Conservation (phyloP, 176 grass and related monocot species). For the Raddia guianensis region DNA sequence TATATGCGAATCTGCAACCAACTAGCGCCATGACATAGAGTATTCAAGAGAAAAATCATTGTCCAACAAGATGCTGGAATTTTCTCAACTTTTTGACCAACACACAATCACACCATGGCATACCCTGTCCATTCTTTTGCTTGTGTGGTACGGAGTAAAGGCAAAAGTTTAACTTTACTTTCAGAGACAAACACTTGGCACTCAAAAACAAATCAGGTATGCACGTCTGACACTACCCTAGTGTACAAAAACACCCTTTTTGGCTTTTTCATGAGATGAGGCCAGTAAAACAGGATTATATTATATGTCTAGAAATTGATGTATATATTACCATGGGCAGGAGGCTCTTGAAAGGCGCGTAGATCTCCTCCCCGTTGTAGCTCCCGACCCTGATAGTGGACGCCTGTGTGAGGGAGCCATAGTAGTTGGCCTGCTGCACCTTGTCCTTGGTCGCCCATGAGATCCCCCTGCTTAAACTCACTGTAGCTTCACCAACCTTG, state of each 20-base stretch:
- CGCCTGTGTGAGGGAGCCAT: conserved; percentile 88
- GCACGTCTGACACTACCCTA: background rate
- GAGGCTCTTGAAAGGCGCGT: conserved; percentile 93
- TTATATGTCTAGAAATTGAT: too few relatives aligned
- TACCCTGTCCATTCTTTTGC: background rate
- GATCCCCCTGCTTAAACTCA: conserved; percentile 65
- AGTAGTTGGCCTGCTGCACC: conserved; percentile 98
- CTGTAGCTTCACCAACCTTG: background rate
- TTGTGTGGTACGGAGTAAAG: background rate
- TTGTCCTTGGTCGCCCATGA: conserved; percentile 98
- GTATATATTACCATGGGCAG: conserved; percentile 77
- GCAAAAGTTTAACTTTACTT: background rate
- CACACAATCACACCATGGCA: conserved; percentile 26
- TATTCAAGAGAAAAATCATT: background rate
- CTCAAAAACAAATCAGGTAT: background rate
- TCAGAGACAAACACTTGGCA: background rate
- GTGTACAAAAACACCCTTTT: background rate
- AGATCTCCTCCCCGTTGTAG: conserved; percentile 94
- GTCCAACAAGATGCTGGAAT: conserved; percentile 31
- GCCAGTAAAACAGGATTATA: background rate
- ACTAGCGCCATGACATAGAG: background rate
- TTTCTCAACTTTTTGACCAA: conserved; percentile 23
- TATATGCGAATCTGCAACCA: background rate
- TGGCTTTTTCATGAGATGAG: background rate
- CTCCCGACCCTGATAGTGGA: conserved; percentile 87